Conservation (phyloP, 202 grass and related monocot species). For the Panicum virgatum region DNA sequence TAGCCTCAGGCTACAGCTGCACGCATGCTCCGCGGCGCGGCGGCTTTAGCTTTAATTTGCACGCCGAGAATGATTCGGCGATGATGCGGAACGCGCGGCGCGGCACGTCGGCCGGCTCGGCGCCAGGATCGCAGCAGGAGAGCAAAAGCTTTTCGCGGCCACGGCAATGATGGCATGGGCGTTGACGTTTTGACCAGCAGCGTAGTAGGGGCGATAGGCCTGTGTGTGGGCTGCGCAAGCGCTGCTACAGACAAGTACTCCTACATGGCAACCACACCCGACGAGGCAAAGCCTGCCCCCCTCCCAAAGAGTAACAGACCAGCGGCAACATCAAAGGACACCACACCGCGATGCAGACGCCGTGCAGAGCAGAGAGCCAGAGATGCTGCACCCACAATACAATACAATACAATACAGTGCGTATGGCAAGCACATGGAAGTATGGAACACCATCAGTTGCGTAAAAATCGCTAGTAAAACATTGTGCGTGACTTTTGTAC, state of each 20-base stretch:
- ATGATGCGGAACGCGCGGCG: neutral
- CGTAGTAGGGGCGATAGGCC: no score
- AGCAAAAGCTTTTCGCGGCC: slow-evolving; percentile 28
- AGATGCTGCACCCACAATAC: neutral
- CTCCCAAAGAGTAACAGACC: neutral
- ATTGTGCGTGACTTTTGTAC: neutral
- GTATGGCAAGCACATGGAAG: no score
- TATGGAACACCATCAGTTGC: no score
- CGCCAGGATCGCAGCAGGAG: no score
- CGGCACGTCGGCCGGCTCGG: neutral
- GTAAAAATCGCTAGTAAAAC: neutral
- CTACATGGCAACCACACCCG: slow-evolving; percentile 19
- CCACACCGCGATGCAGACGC: no score
- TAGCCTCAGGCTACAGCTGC: neutral
- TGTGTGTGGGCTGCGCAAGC: neutral
- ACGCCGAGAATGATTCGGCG: no score
- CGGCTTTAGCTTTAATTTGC: no score
- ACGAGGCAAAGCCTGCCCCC: slow-evolving; percentile 38
- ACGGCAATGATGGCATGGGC: slow-evolving; percentile 4
- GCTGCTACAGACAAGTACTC: no score
- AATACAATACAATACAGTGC: no score
- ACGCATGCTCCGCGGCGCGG: no score
- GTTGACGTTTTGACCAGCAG: slow-evolving; percentile 18
- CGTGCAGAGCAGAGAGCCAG: neutral
- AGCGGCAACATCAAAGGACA: slow-evolving; percentile 8